Base-by-base conservation (phyloP, 768 basidiomycete species). In the Mycena rosella region DNA sequence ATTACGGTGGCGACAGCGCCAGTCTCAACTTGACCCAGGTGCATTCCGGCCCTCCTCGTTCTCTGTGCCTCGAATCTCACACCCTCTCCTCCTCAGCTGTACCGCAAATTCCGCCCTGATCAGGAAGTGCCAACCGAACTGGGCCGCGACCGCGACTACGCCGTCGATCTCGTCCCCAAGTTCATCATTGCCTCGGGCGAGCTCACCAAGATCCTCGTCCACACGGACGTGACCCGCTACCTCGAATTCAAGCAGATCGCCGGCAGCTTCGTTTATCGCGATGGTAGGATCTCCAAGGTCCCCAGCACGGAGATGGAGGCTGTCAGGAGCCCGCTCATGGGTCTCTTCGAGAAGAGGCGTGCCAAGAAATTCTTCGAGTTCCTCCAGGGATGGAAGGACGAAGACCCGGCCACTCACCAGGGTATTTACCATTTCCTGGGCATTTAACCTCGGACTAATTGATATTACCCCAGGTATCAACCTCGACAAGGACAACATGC, bases 221-320 rank as follows among this genome's bases (percentile, higher is more conserved):
- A 99, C 84, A 99, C 98, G 71, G 96, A 99, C 77, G 98, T 99
- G 68, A 96, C 94, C 45, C 92, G 96, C 68, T 99, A 99, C 82
- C 91, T 99, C 75, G 98, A 99, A 78, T 99, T 99, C 87, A 99
- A 99, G 85, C 97, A 98, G 83, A 98, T 99, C 81, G 96, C 98
- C 0, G 98, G 97, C 60, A 96, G 94, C 77, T 99, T 92, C 81
- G 98, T 99, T 65, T 98, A 96, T 79, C 91, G 97, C 60, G 97
- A 99, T 79, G 96, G 96, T 56, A 93, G 81, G 82, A 98, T 99
- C 81, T 95, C 94, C 68, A 99, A 99, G 81, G 98, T 99, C 13
- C 98, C 98, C 34, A 92, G 93, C 75, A 98, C 96, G 8, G 96
- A 99, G 84, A 91, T 96, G 85, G 98, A 99, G 83, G 98, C 98